A percentile compares a stretch with the other conserved stretches of the same genome.
Conservation (phyloP, 441 rosid species). For the Raphanus hybrid region DNA sequence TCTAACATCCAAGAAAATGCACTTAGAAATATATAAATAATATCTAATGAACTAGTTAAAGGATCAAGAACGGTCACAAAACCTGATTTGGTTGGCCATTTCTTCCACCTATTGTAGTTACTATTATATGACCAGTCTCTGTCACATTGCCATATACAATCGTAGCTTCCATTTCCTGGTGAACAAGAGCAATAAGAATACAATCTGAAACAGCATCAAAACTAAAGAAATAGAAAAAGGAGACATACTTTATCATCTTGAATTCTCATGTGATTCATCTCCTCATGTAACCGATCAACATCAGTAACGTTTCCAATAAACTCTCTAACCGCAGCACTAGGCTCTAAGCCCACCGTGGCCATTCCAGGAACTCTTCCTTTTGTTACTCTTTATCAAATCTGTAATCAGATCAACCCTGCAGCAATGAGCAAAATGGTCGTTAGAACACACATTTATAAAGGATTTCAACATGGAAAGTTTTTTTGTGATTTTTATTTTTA, state of each 20-base stretch:
- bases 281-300: conserved; percentile 4
- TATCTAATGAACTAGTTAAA: neutral
- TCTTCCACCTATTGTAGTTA: neutral
- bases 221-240: neutral
- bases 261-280: neutral
- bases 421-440: neutral
- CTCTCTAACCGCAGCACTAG: neutral
- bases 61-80: neutral
- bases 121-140: neutral
- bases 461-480: neutral
- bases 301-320: neutral
- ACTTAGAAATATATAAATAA: neutral
- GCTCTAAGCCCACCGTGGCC: neutral
- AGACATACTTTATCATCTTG: conserved; percentile 1
- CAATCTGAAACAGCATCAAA: neutral
- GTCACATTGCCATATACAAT: conserved; percentile 1
- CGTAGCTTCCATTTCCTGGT: conserved; percentile 5
- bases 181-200: neutral
- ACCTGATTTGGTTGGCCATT: conserved; percentile 5
- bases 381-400: neutral
- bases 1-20: neutral
- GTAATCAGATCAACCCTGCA: neutral
- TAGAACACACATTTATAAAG: neutral
- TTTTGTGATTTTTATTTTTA: neutral
- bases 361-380: neutral